Percentiles rank a stretch among this genome's conserved stretches.
These are phyloP conservation scores for Amauroascus niger DNA, from an alignment of 2,329 filamentous ascomycete species.

Conservation along the genomic window DNA sequence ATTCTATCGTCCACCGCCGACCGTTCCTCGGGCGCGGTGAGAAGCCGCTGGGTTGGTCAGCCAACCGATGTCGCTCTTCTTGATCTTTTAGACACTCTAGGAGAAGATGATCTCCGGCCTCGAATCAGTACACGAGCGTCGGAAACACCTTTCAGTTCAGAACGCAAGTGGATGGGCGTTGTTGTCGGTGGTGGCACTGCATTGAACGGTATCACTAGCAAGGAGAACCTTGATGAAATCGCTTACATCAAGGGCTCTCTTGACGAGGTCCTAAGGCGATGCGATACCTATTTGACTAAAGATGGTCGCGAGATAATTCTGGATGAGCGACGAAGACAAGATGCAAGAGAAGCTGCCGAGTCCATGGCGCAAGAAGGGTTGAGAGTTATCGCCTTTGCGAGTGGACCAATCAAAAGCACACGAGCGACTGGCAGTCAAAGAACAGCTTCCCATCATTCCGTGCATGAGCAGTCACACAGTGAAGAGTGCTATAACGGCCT, in stretches of 20 bases:
- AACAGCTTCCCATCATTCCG: conserved; percentile 31
- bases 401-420: conserved; percentile 55
- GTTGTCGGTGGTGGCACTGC: conserved; percentile 55
- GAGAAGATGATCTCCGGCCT: conserved; percentile 82
- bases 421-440: conserved; percentile 45
- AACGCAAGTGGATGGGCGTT: conserved; percentile 98
- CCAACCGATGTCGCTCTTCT: conserved; percentile 96
- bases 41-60: conserved; percentile 91
- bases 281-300: conserved; percentile 78
- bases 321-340: conserved; percentile 62
- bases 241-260: conserved; percentile 94
- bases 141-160: conserved; percentile 92
- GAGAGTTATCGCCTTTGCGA: conserved; percentile 85
- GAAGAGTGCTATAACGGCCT: conserved; percentile 75
- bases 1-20: conserved; percentile 77
- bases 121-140: conserved; percentile 70
- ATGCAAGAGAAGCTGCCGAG: conserved; percentile 70
- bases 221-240: conserved; percentile 55
- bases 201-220: conserved; percentile 41
- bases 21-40: conserved; percentile 49
- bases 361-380: conserved; percentile 81
- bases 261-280: conserved; percentile 74
- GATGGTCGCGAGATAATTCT: conserved; percentile 80
- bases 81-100: conserved; percentile 81
- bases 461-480: conserved; percentile 29